Conservation (phyloP, 805 yeast species). For the Vanderwaltozyma yarrowii region DNA sequence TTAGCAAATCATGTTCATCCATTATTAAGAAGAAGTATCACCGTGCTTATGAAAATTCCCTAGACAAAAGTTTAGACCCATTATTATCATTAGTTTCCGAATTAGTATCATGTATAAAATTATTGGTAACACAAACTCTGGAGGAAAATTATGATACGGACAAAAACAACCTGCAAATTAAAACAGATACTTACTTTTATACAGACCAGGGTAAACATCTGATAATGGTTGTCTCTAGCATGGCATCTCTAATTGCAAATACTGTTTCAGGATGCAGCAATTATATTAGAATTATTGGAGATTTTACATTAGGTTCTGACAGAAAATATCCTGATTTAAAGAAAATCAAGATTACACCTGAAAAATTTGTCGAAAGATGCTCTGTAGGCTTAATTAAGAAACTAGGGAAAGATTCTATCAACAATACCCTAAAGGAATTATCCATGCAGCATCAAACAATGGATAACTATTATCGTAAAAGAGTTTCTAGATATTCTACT, state of each 20-base stretch:
- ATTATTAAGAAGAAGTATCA: conserved; percentile 25
- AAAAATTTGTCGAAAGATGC: conserved; percentile 49
- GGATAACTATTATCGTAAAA: neutral
- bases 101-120: conserved; percentile 53
- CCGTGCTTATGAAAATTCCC: conserved; percentile 20
- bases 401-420: conserved; percentile 25
- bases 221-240: conserved; percentile 47
- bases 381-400: conserved; percentile 47
- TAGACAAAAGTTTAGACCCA: conserved; percentile 42
- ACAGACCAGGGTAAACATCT: conserved; percentile 60
- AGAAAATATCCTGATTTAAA: conserved; percentile 61
- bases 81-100: conserved; percentile 52
- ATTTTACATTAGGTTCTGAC: conserved; percentile 47
- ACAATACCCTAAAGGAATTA: conserved; percentile 7
- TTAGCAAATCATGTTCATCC: conserved; percentile 40
- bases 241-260: conserved; percentile 43
- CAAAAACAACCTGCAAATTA: conserved; percentile 11
- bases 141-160: conserved; percentile 28
- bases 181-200: conserved; percentile 37
- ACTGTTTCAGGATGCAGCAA: conserved; percentile 43
- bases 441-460: no score
- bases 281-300: conserved; percentile 50
- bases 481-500: conserved; percentile 9
- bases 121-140: conserved; percentile 46
- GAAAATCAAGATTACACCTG: conserved; percentile 46